These are phyloP conservation scores for Hippophae gyantsensis DNA, from an alignment of 306 rosid species.

Conservation along the genomic window DNA sequence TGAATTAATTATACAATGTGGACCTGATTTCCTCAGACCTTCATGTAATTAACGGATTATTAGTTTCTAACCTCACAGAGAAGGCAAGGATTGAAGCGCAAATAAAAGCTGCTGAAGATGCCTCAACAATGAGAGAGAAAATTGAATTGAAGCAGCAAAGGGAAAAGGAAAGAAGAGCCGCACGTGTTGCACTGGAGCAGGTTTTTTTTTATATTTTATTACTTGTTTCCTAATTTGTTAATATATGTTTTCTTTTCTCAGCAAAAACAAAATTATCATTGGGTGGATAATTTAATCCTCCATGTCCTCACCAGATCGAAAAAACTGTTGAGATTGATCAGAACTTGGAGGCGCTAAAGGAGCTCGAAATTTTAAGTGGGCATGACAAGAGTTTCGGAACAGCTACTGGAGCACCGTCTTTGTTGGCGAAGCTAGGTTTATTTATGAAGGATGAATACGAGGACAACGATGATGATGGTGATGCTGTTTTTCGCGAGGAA, in stretches of 20 bases:
- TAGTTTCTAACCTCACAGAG: constrained; percentile 29
- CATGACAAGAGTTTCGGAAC: constrained; percentile 11
- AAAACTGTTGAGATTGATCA: constrained; percentile 60
- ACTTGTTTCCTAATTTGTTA: background rate
- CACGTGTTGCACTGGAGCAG: constrained; percentile 60
- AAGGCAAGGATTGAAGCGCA: constrained; percentile 70
- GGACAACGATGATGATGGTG: constrained; percentile 58
- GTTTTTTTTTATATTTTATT: constrained; percentile 21
- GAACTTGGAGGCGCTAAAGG: constrained; percentile 46
- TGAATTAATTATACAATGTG: background rate
- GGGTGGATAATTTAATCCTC: background rate
- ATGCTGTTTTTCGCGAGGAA: constrained; percentile 51
- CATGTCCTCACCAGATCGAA: constrained; percentile 36
- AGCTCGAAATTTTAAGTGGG: constrained; percentile 60
- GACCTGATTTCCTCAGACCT: background rate
- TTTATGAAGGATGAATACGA: constrained; percentile 55
- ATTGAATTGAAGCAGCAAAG: constrained; percentile 44
- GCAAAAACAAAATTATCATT: background rate
- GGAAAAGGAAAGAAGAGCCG: constrained; percentile 79
- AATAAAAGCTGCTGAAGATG: constrained; percentile 62
- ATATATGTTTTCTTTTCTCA: background rate
- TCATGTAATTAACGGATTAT: background rate
- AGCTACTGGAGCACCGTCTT: constrained; percentile 9
- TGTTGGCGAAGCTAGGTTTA: constrained; percentile 71
- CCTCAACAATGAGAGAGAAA: constrained; percentile 41